Evolutionary conservation across 495 filamentous ascomycete genomes (phyloP).

Genomic region (Geoglossum glabrum): DNA sequence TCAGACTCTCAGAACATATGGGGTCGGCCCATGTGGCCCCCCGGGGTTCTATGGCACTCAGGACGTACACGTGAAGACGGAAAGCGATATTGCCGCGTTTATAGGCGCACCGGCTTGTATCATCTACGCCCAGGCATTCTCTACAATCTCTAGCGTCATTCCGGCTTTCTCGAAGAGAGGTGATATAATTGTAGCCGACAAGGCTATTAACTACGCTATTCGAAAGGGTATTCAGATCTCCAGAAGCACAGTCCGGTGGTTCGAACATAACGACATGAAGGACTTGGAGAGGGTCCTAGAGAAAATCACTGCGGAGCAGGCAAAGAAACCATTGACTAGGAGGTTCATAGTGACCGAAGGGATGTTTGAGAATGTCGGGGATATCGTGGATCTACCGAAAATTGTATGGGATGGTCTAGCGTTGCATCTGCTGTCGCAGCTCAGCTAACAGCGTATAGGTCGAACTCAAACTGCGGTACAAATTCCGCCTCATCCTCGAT

Average conservation of each 20-base stretch:
- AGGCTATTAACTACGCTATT: conserved; percentile 81
- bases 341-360: conserved; percentile 95
- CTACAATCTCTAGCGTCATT: conserved; percentile 83
- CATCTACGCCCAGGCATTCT: conserved; percentile 87
- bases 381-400: conserved; percentile 65
- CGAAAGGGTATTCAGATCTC: conserved; percentile 87
- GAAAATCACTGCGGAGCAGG: conserved; percentile 71
- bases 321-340: conserved; percentile 69
- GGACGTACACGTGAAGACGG: conserved; percentile 93
- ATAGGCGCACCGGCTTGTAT: conserved; percentile 76
- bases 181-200: conserved; percentile 96
- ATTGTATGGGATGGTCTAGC: conserved; percentile 30
- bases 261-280: conserved; percentile 89
- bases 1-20: conserved; percentile 80
- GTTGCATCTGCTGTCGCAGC: not conserved
- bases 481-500: conserved; percentile 92
- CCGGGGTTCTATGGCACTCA: conserved; percentile 97
- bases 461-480: conserved; percentile 82
- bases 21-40: conserved; percentile 88
- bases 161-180: conserved; percentile 92
- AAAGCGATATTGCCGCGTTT: conserved; percentile 80
- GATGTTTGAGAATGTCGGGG: conserved; percentile 76
- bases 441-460: conserved; percentile 28
- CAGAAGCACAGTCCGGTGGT: conserved; percentile 77
- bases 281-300: conserved; percentile 74